Base-by-base conservation (phyloP, 2,329 filamentous ascomycete genomes). In the Colletotrichum endophyticum region DNA sequence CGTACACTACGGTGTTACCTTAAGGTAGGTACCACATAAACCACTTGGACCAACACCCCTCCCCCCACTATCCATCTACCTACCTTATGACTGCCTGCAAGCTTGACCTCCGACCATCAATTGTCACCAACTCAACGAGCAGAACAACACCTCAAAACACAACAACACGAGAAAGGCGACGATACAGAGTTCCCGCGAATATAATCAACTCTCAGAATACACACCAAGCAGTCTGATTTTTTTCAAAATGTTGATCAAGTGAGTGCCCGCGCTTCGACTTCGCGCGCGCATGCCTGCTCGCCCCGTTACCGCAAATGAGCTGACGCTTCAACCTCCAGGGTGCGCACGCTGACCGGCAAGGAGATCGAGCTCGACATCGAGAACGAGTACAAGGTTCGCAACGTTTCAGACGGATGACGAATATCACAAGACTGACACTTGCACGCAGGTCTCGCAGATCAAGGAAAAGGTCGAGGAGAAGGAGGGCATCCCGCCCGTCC, bases 381-480 rank as follows among this genome's bases (percentile, higher is more conserved):
- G 89, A 90, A 92, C 70, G 94, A 95, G 83, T 98, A 98, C 91
- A 98, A 96, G 91, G 96, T 98, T 87, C 81, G 83, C 56, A 13
- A 8, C 49, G 27, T 11, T 39, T 27, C 13, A 32, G 59, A 63
- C 44, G 44, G 22, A 64, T 12, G 30, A 59, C 25, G n/a, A 56
- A 32, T 25, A 34, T 13, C 53, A 27, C 15, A 22, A 12, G 19
- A 39, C 75, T 77, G 49, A 73, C 49, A n/a, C 62, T 16, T 57
- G 77, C 79, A 49, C 15, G 53, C 19, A 98, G 96, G 95, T 99
- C 81, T 94, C 94, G 56, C 93, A 96, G 85, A 99, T 99, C 90
- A 99, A 99, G 91, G 97, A 99, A 88, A 96, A 96, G 82, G 97
- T 99, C 72, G 97, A 99, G 87, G 97, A 99, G 89, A 99, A 99